Evolutionary conservation across 768 basidiomycete genomes (phyloP).

Genomic region (Inosperma sp.): DNA sequence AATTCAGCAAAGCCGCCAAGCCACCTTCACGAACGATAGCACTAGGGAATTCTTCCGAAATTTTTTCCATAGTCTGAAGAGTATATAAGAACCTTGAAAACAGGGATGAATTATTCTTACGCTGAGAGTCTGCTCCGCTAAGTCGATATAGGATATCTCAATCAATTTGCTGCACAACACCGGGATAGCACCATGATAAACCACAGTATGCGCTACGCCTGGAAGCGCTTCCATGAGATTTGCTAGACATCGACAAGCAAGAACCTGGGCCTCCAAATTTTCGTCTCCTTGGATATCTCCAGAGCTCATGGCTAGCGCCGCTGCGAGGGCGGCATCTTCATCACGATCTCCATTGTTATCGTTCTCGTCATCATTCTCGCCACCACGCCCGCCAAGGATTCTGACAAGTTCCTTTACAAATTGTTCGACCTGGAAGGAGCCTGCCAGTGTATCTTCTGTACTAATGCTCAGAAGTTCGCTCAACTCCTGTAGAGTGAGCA

Average conservation of each 20-base stretch:
- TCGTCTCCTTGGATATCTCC: slow-evolving; percentile 76
- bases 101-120: slow-evolving; percentile 56
- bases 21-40: slow-evolving; percentile 96
- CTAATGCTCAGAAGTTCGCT: slow-evolving; percentile 94
- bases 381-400: slow-evolving; percentile 79
- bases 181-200: slow-evolving; percentile 97
- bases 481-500: slow-evolving; percentile 88
- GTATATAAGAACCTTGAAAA: slow-evolving; percentile 18
- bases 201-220: slow-evolving; percentile 94
- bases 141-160: slow-evolving; percentile 96
- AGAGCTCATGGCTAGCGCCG: slow-evolving; percentile 79
- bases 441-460: slow-evolving; percentile 94
- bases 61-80: slow-evolving; percentile 90
- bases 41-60: slow-evolving; percentile 94
- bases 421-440: slow-evolving; percentile 91
- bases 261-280: slow-evolving; percentile 88
- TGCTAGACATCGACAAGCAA: slow-evolving; percentile 94
- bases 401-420: slow-evolving; percentile 90
- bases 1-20: slow-evolving; percentile 86
- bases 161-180: slow-evolving; percentile 95
- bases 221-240: slow-evolving; percentile 99
- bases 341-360: slow-evolving; percentile 61
- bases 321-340: slow-evolving; percentile 86
- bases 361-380: slow-evolving; percentile 67
- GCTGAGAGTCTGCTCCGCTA: slow-evolving; percentile 96